Percentiles rank a stretch among this genome's conserved stretches.
Evolutionary conservation across 805 yeast genomes (phyloP).

Genomic region (Priceomyces castillae): DNA sequence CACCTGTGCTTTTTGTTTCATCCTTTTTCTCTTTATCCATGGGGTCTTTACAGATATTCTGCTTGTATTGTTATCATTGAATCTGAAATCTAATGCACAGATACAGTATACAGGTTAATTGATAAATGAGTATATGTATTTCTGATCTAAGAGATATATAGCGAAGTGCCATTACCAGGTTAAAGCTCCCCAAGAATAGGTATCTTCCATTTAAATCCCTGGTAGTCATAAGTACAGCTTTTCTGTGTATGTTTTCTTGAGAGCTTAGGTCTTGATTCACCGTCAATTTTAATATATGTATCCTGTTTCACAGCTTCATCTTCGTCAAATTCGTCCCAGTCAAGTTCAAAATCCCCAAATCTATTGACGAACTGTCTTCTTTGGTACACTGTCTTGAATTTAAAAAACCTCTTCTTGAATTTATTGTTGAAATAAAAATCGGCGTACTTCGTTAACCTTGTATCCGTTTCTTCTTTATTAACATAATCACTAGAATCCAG

Average conservation of each 20-base stretch:
- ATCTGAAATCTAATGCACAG: no score
- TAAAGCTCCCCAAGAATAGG: conserved; percentile 38
- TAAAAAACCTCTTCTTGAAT: conserved; percentile 30
- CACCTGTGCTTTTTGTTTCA: no score
- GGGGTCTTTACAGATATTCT: no score
- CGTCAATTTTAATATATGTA: no score
- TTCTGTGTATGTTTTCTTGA: conserved; percentile 6
- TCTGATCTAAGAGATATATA: no score
- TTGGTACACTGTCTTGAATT: conserved; percentile 41
- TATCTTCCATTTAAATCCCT: conserved; percentile 43
- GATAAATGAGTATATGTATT: no score
- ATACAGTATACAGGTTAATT: no score
- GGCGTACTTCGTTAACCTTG: conserved; percentile 26
- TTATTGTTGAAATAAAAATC: conserved; percentile 32
- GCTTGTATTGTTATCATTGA: no score
- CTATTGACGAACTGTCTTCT: conserved; percentile 40
- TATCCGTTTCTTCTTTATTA: conserved; percentile 2
- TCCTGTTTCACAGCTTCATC: conserved; percentile 12
- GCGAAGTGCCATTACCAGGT: background rate
- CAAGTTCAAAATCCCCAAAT: conserved; percentile 39
- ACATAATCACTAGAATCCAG: background rate
- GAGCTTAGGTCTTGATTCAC: background rate
- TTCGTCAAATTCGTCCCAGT: conserved; percentile 20
- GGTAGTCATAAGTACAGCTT: conserved; percentile 32
- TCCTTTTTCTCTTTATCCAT: no score